phyloP scores from a whole-genome alignment of 2,329 filamentous ascomycete genomes.

The Rutstroemia sp. region DNA sequence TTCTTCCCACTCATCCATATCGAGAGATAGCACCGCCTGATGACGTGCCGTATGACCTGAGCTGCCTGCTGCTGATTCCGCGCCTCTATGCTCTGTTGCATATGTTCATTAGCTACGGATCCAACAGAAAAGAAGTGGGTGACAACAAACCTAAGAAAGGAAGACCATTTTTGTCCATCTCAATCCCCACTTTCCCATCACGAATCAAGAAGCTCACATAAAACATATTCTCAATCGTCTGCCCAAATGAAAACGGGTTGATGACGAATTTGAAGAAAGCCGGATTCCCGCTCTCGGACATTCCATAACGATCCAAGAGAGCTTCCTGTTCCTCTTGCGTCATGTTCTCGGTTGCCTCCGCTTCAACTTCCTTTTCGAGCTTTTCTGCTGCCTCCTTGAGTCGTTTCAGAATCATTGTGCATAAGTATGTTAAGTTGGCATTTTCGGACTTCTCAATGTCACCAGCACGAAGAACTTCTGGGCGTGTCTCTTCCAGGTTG shows the following conservation, averaged over 20 bases:
- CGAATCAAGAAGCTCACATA: conserved; percentile 91
- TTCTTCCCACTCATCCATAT: conserved; percentile 75
- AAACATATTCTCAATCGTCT: conserved; percentile 95
- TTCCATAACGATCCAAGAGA: conserved; percentile 57
- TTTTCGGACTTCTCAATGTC: conserved; percentile 70
- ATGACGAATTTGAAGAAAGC: conserved; percentile 81
- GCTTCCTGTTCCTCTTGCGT: conserved; percentile 37
- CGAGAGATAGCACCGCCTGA: conserved; percentile 82
- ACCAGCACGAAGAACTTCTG: conserved; percentile 67
- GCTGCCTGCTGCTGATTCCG: background rate
- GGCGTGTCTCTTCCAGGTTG: conserved; percentile 62
- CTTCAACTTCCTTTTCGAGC: conserved; percentile 30
- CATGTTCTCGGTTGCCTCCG: conserved; percentile 35
- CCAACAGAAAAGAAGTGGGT: conserved; percentile 13
- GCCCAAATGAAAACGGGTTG: conserved; percentile 84
- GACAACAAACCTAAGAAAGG: conserved; percentile 68
- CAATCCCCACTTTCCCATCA: conserved; percentile 72
- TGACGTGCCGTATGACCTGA: conserved; percentile 44
- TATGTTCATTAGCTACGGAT: conserved; percentile 13
- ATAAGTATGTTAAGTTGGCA: conserved; percentile 71
- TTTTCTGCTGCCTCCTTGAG: conserved; percentile 44
- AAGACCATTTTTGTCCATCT: conserved; percentile 62
- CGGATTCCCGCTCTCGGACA: conserved; percentile 64
- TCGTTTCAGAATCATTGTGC: conserved; percentile 62
- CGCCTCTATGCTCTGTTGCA: conserved; percentile 9